phyloP scores from a whole-genome alignment of 495 filamentous ascomycete species.

The Bryoglossum gracile region DNA sequence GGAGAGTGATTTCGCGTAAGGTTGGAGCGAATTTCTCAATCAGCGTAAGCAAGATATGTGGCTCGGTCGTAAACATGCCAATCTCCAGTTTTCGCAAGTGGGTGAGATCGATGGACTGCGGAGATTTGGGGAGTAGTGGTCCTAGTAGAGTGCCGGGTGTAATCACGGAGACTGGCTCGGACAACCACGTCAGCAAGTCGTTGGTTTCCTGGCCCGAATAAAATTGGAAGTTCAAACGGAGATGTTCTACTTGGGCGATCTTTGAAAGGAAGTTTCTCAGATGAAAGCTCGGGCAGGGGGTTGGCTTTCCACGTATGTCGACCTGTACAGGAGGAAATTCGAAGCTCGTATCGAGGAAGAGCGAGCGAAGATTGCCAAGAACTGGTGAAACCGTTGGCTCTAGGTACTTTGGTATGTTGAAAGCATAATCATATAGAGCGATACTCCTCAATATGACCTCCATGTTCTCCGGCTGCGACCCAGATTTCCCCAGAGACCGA shows the following conservation, averaged over 20 bases:
- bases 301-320: background rate
- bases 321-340: background rate
- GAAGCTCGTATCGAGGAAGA: conserved; percentile 31
- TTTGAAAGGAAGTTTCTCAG: conserved; percentile 26
- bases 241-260: conserved; percentile 28
- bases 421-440: conserved; percentile 23
- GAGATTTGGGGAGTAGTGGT: conserved; percentile 3
- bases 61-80: conserved; percentile 24
- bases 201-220: conserved; percentile 3
- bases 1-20: conserved; percentile 30
- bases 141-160: conserved; percentile 6
- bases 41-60: conserved; percentile 23
- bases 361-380: conserved; percentile 28
- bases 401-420: conserved; percentile 30
- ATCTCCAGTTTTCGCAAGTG: conserved; percentile 33
- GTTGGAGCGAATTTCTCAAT: conserved; percentile 30
- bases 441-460: conserved; percentile 31
- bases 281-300: conserved; percentile 6
- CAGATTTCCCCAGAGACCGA: conserved; percentile 30
- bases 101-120: conserved; percentile 17
- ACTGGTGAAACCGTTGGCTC: conserved; percentile 24
- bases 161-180: conserved; percentile 7
- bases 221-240: conserved; percentile 31
- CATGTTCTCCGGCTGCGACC: conserved; percentile 26
- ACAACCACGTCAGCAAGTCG: conserved; percentile 22